phyloP scores from a whole-genome alignment of 2,329 filamentous ascomycete species.

The Neopestalotiopsis rosae region DNA sequence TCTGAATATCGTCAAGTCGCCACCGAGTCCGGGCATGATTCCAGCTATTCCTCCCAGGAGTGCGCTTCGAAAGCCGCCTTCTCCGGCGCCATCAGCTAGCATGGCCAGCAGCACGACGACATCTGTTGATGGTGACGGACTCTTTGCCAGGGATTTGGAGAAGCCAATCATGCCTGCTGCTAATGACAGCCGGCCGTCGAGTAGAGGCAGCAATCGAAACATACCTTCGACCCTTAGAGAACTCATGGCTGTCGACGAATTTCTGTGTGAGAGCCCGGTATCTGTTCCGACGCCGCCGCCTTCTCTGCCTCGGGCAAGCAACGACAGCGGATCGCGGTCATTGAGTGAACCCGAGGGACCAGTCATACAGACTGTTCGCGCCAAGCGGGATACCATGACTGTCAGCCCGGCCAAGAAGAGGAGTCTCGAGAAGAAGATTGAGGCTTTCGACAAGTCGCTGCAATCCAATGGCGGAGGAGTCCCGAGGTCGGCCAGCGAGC shows the following conservation, averaged over 20 bases:
- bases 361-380: conserved; percentile 52
- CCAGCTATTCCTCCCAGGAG: conserved; percentile 22
- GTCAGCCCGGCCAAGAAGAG: conserved; percentile 49
- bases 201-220: conserved; percentile 31
- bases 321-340: conserved; percentile 37
- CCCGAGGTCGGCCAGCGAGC: conserved; percentile 28
- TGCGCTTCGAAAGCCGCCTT: conserved; percentile 34
- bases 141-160: conserved; percentile 14
- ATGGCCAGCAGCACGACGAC: conserved; percentile 23
- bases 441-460: conserved; percentile 29
- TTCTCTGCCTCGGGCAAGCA: conserved; percentile 45
- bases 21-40: conserved; percentile 15
- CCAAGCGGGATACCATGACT: conserved; percentile 57
- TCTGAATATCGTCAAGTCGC: conserved; percentile 14
- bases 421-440: conserved; percentile 56
- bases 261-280: conserved; percentile 31
- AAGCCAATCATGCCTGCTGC: conserved; percentile 22
- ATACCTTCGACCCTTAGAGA: conserved; percentile 28
- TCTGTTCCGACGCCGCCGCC: conserved; percentile 49
- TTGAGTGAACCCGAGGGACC: conserved; percentile 40
- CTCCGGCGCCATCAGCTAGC: conserved; percentile 41
- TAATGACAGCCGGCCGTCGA: conserved; percentile 26
- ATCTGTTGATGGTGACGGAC: conserved; percentile 24
- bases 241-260: conserved; percentile 8
- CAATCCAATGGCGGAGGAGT: conserved; percentile 17